A percentile compares a stretch with the other conserved stretches of the same genome.
phyloP scores from a whole-genome alignment of 148 eudicot genomes.

The Diospyros kaki region DNA sequence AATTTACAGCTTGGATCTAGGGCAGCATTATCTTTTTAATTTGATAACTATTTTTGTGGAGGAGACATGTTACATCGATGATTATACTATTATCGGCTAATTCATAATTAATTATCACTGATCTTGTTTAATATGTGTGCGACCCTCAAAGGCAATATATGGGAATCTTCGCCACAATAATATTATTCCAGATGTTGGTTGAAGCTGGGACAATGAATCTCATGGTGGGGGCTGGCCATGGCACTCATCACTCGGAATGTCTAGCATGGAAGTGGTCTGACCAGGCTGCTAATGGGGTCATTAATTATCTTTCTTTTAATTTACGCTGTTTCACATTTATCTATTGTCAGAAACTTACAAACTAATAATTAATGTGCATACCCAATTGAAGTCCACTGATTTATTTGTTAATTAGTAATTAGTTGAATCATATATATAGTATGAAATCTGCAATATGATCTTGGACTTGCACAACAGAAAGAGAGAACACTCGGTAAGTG shows the following conservation, averaged over 20 bases:
- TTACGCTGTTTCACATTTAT: conserved; percentile 2
- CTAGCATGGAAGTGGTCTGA: background rate
- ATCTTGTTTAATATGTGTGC: conserved; percentile 14
- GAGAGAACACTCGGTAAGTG: too few species aligned
- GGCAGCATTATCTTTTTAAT: too few species aligned
- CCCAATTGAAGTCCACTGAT: too few species aligned
- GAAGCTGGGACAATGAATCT: conserved; percentile 39
- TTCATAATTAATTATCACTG: conserved; percentile 5
- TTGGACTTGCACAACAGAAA: too few species aligned
- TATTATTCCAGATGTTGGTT: conserved; percentile 43
- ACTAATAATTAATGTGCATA: too few species aligned
- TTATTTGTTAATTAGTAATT: too few species aligned
- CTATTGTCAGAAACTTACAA: background rate
- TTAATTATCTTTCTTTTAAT: conserved; percentile 2
- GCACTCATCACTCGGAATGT: conserved; percentile 11
- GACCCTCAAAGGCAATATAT: conserved; percentile 24
- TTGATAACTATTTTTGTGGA: background rate
- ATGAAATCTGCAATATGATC: too few species aligned
- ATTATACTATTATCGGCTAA: conserved; percentile 5
- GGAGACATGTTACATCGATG: conserved; percentile 20
- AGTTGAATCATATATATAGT: too few species aligned
- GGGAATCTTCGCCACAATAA: conserved; percentile 36
- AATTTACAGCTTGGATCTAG: too few species aligned
- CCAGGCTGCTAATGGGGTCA: background rate
- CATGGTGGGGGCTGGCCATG: conserved; percentile 22